Conservation (phyloP, 306 rosid species). For the Gastrolobium bilobum region DNA sequence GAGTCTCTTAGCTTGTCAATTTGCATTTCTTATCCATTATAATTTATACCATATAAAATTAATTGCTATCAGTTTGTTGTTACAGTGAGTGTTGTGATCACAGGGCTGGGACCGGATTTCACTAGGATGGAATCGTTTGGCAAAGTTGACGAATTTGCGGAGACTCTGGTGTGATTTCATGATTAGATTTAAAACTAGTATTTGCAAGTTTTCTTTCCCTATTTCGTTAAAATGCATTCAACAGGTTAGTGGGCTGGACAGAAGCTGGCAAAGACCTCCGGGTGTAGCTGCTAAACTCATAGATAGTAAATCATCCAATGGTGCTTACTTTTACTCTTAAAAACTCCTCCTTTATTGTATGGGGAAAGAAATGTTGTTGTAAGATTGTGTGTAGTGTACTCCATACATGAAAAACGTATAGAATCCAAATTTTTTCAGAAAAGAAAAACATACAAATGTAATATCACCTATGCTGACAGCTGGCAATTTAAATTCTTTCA, state of each 20-base stretch:
- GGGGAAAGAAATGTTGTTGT: background rate
- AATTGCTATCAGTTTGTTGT: slow-evolving; percentile 30
- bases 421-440: slow-evolving; percentile 1
- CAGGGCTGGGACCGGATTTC: slow-evolving; percentile 92
- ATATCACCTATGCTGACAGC: background rate
- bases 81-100: slow-evolving; percentile 80
- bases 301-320: slow-evolving; percentile 71
- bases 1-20: background rate
- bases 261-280: slow-evolving; percentile 94
- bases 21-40: slow-evolving; percentile 11
- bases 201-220: background rate
- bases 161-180: slow-evolving; percentile 72
- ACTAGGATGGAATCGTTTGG: slow-evolving; percentile 96
- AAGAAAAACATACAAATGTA: too few species aligned
- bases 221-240: slow-evolving; percentile 31
- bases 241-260: slow-evolving; percentile 91
- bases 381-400: background rate
- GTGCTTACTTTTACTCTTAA: slow-evolving; percentile 49
- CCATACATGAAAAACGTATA: background rate
- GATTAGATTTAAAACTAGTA: slow-evolving; percentile 16
- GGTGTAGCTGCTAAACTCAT: slow-evolving; percentile 92
- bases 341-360: background rate
- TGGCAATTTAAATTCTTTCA: background rate
- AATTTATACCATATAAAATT: background rate
- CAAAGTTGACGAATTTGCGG: slow-evolving; percentile 94